Percentiles rank a stretch among this genome's conserved stretches.
phyloP scores from a whole-genome alignment of 1,284 basidiomycete genomes.

The Mycena citricolor region DNA sequence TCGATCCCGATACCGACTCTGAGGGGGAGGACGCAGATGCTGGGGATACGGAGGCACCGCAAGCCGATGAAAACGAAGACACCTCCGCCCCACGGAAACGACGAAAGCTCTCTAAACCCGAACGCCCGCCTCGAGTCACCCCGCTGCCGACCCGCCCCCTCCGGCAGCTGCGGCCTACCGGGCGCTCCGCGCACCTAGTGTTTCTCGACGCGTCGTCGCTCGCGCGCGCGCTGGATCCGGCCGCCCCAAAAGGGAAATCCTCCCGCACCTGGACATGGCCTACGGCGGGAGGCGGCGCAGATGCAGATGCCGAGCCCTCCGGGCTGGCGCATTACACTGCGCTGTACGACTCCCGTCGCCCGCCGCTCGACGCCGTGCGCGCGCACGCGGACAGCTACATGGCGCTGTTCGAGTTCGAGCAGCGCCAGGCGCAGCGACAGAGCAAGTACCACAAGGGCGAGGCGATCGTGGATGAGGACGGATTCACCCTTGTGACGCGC shows the following conservation, averaged over 20 bases:
- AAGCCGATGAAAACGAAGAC: slow-evolving; percentile 30
- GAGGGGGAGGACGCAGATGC: slow-evolving; percentile 39
- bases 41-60: slow-evolving; percentile 38
- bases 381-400: slow-evolving; percentile 78
- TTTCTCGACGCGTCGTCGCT: slow-evolving; percentile 79
- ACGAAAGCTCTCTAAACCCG: slow-evolving; percentile 39
- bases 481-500: slow-evolving; percentile 86
- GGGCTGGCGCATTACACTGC: slow-evolving; percentile 73
- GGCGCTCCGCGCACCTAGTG: slow-evolving; percentile 69
- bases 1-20: slow-evolving; percentile 31
- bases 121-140: slow-evolving; percentile 46
- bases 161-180: slow-evolving; percentile 61
- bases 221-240: slow-evolving; percentile 50
- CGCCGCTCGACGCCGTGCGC: slow-evolving; percentile 68
- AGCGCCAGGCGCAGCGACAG: slow-evolving; percentile 60
- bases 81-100: slow-evolving; percentile 44
- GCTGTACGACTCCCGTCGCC: slow-evolving; percentile 64
- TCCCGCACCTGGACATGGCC: too few species aligned
- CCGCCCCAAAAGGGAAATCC: too few species aligned
- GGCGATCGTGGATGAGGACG: slow-evolving; percentile 88
- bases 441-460: slow-evolving; percentile 68
- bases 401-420: slow-evolving; percentile 73
- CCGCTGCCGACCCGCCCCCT: slow-evolving; percentile 55
- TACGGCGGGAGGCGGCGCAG: too few species aligned
- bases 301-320: slow-evolving; percentile 51